phyloP scores from a whole-genome alignment of 306 rosid genomes.

The Dryas alaskensis region DNA sequence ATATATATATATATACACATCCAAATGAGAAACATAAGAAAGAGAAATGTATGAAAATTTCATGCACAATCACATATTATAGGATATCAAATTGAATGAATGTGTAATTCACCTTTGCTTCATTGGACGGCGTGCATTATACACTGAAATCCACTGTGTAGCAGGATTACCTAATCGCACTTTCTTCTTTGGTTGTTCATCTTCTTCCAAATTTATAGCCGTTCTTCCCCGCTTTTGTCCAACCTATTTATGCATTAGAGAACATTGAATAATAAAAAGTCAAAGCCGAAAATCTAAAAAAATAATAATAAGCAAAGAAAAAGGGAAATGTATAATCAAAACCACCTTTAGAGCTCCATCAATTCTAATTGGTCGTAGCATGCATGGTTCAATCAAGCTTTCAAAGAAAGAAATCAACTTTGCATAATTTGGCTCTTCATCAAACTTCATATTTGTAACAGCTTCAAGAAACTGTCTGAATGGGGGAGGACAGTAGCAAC shows the following conservation, averaged over 20 bases:
- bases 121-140: slow-evolving; percentile 94
- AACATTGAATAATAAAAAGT: slow-evolving; percentile 13
- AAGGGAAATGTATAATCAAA: neutral
- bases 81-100: slow-evolving; percentile 14
- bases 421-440: slow-evolving; percentile 89
- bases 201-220: slow-evolving; percentile 80
- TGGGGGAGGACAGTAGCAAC: slow-evolving; percentile 87
- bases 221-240: slow-evolving; percentile 86
- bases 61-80: slow-evolving; percentile 2
- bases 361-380: slow-evolving; percentile 75
- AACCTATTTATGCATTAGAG: slow-evolving; percentile 45
- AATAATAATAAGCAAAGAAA: neutral
- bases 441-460: slow-evolving; percentile 82
- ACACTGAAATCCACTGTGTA: slow-evolving; percentile 92
- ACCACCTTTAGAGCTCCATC: slow-evolving; percentile 92
- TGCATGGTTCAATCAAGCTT: slow-evolving; percentile 72
- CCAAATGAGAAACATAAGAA: neutral
- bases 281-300: slow-evolving; percentile 7
- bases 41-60: neutral
- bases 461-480: slow-evolving; percentile 89
- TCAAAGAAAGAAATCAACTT: slow-evolving; percentile 80
- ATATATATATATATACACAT: neutral
- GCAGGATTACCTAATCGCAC: slow-evolving; percentile 89
- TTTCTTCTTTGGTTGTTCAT: slow-evolving; percentile 95
- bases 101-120: slow-evolving; percentile 72